Conservation (phyloP, 78 protist genomes). For the Dictyostelium capitatum region DNA sequence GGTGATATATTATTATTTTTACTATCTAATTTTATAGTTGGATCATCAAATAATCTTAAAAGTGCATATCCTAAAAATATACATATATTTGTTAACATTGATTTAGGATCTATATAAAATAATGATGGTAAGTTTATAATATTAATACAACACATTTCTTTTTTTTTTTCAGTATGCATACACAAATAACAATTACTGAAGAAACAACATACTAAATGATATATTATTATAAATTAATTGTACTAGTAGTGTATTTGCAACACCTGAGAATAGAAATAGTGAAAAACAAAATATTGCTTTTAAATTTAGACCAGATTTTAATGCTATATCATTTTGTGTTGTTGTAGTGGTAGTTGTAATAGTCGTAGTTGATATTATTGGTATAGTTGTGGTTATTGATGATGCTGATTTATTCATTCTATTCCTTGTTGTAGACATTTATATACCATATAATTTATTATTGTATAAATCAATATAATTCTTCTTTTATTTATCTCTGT, state of each 20-base stretch:
- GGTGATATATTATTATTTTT: not conserved
- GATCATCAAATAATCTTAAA: not conserved
- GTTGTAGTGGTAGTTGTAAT: not conserved
- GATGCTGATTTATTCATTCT: not conserved
- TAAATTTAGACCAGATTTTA: not conserved
- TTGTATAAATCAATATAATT: not conserved
- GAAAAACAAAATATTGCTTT: not conserved
- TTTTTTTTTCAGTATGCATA: not conserved
- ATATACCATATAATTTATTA: not conserved
- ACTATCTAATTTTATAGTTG: not conserved
- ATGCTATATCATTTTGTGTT: not conserved
- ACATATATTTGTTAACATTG: slow-evolving; percentile 60
- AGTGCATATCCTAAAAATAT: slow-evolving; percentile 64
- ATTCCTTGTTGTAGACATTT: not conserved
- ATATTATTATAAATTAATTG: slow-evolving; percentile 64
- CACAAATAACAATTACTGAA: no score
- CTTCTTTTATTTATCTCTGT: not conserved
- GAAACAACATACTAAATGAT: slow-evolving; percentile 56
- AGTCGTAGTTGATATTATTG: not conserved
- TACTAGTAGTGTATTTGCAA: slow-evolving; percentile 41
- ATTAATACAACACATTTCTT: no score
- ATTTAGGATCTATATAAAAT: slow-evolving; percentile 47
- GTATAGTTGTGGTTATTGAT: slow-evolving; percentile 2
- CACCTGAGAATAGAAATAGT: slow-evolving; percentile 48
- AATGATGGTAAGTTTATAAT: no score